Conservation (phyloP, 75 land plant genomes). For the Cunninghamia lanceolata region DNA sequence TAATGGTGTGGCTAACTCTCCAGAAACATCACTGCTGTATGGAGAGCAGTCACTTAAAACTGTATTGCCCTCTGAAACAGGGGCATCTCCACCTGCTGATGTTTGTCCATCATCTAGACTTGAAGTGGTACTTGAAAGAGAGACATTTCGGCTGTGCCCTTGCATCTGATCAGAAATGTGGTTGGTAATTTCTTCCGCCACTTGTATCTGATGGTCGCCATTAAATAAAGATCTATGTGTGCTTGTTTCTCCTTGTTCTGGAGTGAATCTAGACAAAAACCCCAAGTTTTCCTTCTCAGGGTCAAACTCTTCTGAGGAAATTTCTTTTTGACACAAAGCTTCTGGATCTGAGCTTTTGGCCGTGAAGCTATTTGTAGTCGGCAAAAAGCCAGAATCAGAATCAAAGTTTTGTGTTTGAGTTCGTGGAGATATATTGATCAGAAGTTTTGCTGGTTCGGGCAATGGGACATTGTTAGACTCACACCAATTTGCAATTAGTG, state of each 20-base stretch:
- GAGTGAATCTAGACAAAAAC: too few relatives aligned
- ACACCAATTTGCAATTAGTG: conserved; percentile 55
- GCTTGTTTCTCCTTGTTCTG: conserved; percentile 10
- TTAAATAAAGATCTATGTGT: conserved; percentile 1
- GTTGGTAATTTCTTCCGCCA: conserved; percentile 4
- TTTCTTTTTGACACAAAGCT: neutral
- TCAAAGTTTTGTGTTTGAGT: neutral
- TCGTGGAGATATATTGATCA: neutral
- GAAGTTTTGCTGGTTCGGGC: conserved; percentile 37
- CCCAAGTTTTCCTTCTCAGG: neutral
- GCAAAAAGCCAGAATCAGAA: neutral
- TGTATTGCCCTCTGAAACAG: conserved; percentile 14
- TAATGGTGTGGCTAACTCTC: conserved; percentile 33
- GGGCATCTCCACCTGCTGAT: conserved; percentile 20
- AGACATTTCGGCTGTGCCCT: conserved; percentile 40
- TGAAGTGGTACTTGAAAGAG: conserved; percentile 44
- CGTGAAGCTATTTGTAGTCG: neutral
- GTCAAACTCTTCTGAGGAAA: conserved; percentile 3
- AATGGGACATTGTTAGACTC: conserved; percentile 41
- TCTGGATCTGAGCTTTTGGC: neutral
- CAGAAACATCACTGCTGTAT: conserved; percentile 52
- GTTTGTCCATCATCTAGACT: conserved; percentile 34
- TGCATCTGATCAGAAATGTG: conserved; percentile 16
- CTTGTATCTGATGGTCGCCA: conserved; percentile 12
- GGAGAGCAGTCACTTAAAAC: conserved; percentile 19